Evolutionary conservation across 2,329 filamentous ascomycete species (phyloP), one percentile per base, ranked within the genome.

Genomic region (Phialemoniopsis sp.): DNA sequence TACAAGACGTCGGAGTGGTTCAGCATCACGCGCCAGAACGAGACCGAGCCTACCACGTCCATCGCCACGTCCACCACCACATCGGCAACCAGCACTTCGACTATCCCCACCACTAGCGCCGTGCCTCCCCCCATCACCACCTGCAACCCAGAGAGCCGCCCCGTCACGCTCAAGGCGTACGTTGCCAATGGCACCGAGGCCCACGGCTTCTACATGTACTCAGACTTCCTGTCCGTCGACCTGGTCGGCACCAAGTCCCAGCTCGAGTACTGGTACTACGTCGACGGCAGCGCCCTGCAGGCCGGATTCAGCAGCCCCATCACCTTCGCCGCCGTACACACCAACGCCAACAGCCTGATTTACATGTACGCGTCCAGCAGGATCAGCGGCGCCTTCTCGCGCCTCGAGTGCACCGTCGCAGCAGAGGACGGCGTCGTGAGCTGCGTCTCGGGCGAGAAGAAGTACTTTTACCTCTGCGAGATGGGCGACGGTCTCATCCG

Each of bases 1-100:
- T 44, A 42, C 32, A 42, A 45, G 30, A 14, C 43, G 8, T 50
- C 47, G 19, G 31, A 40, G 4, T 47, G 45, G 46, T 49, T 50
- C 45, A 38, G 37, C 14, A 19, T 46, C 21, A 30, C 26, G n/a
- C n/a, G n/a, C n/a, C n/a, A n/a, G n/a, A n/a, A n/a, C 8, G 39
- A 44, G 18, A 41, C 41, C 35, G 34, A 31, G 28, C 39, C 39
- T 5, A 30, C 38, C 14, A 38, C 32, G 13, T 34, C 36, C 8
- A 37, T 21, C 14, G n/a, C 43, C 5, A 43, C 40, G 15, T 28
- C 41, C 13, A 34, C 29, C n/a, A 35, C 33, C 17, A 35, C n/a
- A n/a, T n/a, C n/a, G n/a, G n/a, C n/a, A n/a, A n/a, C n/a, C n/a
- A n/a, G n/a, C n/a, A n/a, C n/a, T n/a, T n/a, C n/a, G n/a, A n/a